Evolutionary conservation across 345 rosid species (phyloP), one percentile per base, ranked within the genome.

Genomic region (Stellera chamaejasme): DNA sequence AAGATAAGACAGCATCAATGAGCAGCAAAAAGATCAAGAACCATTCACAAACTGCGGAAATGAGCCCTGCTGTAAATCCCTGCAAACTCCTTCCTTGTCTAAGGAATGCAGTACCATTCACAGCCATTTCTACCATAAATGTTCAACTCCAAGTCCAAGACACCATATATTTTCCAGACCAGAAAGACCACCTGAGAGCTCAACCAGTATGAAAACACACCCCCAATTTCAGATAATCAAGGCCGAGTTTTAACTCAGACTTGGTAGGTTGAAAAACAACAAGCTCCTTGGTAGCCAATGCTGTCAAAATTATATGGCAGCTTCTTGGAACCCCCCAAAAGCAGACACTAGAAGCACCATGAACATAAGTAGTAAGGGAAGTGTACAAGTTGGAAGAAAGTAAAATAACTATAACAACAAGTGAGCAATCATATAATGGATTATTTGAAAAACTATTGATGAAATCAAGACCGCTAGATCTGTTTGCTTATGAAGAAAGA

Each of bases 31-130:
- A 66, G 39, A 88, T 88, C 46, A 88, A 65, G 16, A 82, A 47
- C 87, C 92, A 88, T 76, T 88, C 96, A 51, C 85, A 77, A 50
- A 80, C 77, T 59, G 81, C 80, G 48, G 72, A 63, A 3, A 75
- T 72, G 48, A 88, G 71, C 48, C 65, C 66, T 7, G 69, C 55
- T 3, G 63, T 26, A 43, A 82, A 58, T 26, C 76, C 68, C 60
- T 51, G 57, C 55, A 49, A 56, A 68, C 27, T 60, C 67, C 42
- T 72, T 61, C 61, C 43, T 43, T 54, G 53, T 54, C 63, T 55
- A 49, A 60, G 27, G 4, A 52, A 67, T 13, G 74, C 57, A 68
- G 49, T 48, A 43, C 36, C 61, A 36, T 47, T 44, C 53, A 53
- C 14, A 48, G 75, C 79, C 83, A 81, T 81, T 63, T 55, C 61